Evolutionary conservation across 768 basidiomycete species (phyloP), one percentile per base, ranked within the genome.

Genomic region (Scleroderma bovista): DNA sequence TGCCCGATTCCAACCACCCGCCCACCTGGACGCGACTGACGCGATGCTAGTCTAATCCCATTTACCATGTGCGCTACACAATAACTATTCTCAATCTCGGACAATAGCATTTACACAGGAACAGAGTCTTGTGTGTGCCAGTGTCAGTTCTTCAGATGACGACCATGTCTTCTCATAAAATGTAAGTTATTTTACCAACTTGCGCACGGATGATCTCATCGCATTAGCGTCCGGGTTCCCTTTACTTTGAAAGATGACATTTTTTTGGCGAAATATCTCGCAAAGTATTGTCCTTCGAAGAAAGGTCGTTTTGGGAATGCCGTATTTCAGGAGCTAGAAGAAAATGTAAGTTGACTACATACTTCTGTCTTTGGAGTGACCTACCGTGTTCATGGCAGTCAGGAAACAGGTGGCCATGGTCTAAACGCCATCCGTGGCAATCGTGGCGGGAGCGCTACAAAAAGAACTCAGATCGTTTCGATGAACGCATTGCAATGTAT

Each of bases 371-470:
- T 37, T 41, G 45, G 46, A 33, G 33, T 46, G 22, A 46, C 24
- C 11, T 44, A 36, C 51, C 43, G 37, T 44, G 20, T 20, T 29
- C 24, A 16, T 13, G 45, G n/a, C 51, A 81, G 79, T 61, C 52
- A 20, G 51, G 68, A 0, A 55, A 58, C 0, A 64, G 60, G 51
- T 84, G 81, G 79, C 63, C 70, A 11, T 85, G 81, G 79, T 63
- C 73, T n/a, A 52, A 44, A 16, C 64, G 61, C 6, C 84, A 84
- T 60, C 3, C 80, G 3, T 79, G 72, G 78, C 70, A 72, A n/a
- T 81, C 81, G 4, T 86, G 84, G 84, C 75, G 80, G 20, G 74
- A 79, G 41, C 72, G 75, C n/a, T 86, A 85, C 55, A 67, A 60
- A 52, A 78, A 70, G 53, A 69, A 83, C 44, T 44, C 68, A 34